These are phyloP conservation scores for Boechera stricta DNA, from an alignment of 345 rosid species.

Conservation along the genomic window DNA sequence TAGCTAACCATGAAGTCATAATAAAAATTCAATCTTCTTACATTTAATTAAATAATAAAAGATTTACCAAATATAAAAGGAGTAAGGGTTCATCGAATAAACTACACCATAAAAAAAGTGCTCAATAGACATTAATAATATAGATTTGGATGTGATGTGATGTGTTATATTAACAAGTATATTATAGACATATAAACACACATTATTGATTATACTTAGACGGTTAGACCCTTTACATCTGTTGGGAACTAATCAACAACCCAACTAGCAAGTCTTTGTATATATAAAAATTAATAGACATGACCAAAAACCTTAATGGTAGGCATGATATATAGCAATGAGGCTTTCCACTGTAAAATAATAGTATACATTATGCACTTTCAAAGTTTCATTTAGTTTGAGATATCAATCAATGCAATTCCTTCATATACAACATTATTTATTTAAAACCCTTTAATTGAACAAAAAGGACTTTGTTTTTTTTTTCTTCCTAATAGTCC, in stretches of 20 bases:
- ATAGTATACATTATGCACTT: slow-evolving; percentile 13
- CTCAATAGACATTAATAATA: neutral
- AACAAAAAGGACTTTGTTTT: neutral
- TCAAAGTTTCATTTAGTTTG: neutral
- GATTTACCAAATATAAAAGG: too few relatives aligned
- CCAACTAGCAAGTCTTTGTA: slow-evolving; percentile 22
- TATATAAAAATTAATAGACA: neutral
- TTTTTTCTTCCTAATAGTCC: neutral
- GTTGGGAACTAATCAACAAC: slow-evolving; percentile 26
- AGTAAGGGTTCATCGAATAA: neutral
- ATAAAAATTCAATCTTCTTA: too few relatives aligned
- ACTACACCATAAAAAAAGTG: neutral
- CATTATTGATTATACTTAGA: neutral
- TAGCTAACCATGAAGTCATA: too few relatives aligned
- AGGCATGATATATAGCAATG: slow-evolving; percentile 23
- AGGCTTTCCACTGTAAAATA: slow-evolving; percentile 13
- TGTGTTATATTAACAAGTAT: neutral
- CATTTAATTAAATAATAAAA: too few relatives aligned
- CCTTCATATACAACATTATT: neutral
- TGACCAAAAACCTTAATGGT: slow-evolving; percentile 12
- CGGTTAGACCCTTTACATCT: neutral
- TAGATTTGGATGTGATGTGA: neutral
- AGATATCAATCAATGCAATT: neutral
- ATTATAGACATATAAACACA: neutral
- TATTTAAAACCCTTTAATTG: neutral